phyloP scores from a whole-genome alignment of 164 flowering plant genomes.

The Piper longum region DNA sequence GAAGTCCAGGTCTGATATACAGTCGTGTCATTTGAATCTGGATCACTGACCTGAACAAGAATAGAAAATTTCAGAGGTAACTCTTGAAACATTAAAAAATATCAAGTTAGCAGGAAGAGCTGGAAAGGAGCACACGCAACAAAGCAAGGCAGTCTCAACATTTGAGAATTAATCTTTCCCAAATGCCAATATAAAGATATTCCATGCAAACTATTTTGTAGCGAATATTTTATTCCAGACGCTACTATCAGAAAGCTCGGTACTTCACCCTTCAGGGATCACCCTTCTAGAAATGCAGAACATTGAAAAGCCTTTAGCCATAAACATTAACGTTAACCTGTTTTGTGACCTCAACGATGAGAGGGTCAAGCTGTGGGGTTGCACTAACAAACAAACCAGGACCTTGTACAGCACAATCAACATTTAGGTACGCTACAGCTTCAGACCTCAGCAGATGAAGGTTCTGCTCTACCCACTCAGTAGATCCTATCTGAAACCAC shows the following conservation, averaged over 20 bases:
- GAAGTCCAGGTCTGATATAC: conserved; percentile 45
- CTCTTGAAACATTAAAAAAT: background rate
- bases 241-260: too few species aligned
- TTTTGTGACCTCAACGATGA: conserved; percentile 62
- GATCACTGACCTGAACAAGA: conserved; percentile 49
- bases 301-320: background rate
- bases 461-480: conserved; percentile 97
- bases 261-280: too few species aligned
- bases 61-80: background rate
- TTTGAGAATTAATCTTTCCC: too few species aligned
- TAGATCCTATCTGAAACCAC: conserved; percentile 69
- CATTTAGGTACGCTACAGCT: conserved; percentile 85
- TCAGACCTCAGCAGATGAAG: conserved; percentile 53
- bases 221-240: too few species aligned
- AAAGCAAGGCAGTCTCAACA: too few species aligned
- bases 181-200: too few species aligned
- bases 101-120: background rate
- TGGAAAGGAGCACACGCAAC: background rate
- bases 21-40: conserved; percentile 40
- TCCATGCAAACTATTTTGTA: too few species aligned
- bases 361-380: conserved; percentile 86
- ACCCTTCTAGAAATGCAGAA: too few species aligned
- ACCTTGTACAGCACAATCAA: conserved; percentile 98
- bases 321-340: conserved; percentile 25
- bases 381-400: conserved; percentile 78